Evolutionary conservation across 345 rosid species (phyloP).

Genomic region (Camelina hispida): DNA sequence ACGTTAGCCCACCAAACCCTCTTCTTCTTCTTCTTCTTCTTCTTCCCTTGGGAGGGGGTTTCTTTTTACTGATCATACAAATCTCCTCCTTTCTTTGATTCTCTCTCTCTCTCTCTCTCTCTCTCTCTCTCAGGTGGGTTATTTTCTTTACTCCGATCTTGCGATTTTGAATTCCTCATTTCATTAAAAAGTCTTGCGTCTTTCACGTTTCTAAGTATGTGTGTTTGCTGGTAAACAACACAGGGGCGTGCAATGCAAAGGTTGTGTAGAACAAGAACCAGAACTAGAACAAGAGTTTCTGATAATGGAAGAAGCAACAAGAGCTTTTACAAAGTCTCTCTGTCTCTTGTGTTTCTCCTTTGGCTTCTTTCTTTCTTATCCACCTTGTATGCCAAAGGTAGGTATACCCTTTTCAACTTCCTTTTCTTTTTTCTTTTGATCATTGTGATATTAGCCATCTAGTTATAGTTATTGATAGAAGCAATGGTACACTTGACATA

Average conservation of each 20-base stretch:
- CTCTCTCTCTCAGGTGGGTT: conserved; percentile 13
- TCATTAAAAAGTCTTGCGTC: not conserved
- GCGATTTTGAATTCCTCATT: not conserved
- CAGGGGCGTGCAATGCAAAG: conserved; percentile 87
- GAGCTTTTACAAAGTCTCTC: conserved; percentile 61
- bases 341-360: conserved; percentile 67
- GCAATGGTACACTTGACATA: not conserved
- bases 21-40: not conserved
- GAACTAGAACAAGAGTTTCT: conserved; percentile 69
- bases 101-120: not conserved
- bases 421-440: not conserved
- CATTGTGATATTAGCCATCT: not conserved
- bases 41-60: not conserved
- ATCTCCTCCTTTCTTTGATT: not conserved
- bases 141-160: not conserved
- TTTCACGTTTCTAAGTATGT: not conserved
- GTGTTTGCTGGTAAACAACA: conserved; percentile 24
- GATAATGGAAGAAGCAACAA: conserved; percentile 48
- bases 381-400: conserved; percentile 65
- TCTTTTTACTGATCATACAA: not conserved
- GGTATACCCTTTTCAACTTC: conserved; percentile 48
- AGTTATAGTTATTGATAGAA: not conserved
- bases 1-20: not conserved
- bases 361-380: conserved; percentile 79
- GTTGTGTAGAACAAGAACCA: conserved; percentile 50